Percentiles rank a stretch among this genome's conserved stretches.
Conservation (phyloP, 2,329 filamentous ascomycete species). For the Arthrobotrys sinensis region DNA sequence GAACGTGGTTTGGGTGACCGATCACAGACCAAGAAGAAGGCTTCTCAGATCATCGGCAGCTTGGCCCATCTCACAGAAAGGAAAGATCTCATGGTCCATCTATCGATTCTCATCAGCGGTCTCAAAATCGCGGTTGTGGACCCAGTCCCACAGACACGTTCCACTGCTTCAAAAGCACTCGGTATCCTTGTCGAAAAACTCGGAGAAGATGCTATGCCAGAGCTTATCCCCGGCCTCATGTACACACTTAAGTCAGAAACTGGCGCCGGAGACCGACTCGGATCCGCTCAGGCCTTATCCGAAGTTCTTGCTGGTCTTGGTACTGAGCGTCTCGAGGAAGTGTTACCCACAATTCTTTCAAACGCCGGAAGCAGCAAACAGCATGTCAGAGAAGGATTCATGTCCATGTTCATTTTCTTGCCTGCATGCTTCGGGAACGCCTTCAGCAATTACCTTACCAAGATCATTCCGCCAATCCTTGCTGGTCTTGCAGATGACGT, state of each 20-base stretch:
- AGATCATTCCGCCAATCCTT: conserved; percentile 95
- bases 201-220: conserved; percentile 94
- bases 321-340: conserved; percentile 93
- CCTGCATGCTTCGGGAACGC: conserved; percentile 99
- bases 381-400: conserved; percentile 95
- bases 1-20: conserved; percentile 92
- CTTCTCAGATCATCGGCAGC: conserved; percentile 97
- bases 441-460: conserved; percentile 94
- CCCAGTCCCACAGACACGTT: conserved; percentile 94
- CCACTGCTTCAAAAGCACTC: conserved; percentile 94
- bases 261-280: conserved; percentile 93
- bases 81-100: conserved; percentile 90
- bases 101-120: conserved; percentile 92
- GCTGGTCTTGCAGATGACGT: conserved; percentile 95
- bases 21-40: conserved; percentile 95
- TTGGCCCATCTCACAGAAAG: conserved; percentile 96
- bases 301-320: conserved; percentile 96
- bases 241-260: conserved; percentile 97
- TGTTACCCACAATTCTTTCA: conserved; percentile 92
- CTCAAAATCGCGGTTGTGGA: conserved; percentile 91
- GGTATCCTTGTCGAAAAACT: conserved; percentile 98
- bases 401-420: conserved; percentile 99
- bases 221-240: conserved; percentile 98
- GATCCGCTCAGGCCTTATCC: conserved; percentile 94
- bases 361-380: conserved; percentile 94